Base-by-base conservation (phyloP, 352 stramenopile genomes). In the Pythium insidiosum region DNA sequence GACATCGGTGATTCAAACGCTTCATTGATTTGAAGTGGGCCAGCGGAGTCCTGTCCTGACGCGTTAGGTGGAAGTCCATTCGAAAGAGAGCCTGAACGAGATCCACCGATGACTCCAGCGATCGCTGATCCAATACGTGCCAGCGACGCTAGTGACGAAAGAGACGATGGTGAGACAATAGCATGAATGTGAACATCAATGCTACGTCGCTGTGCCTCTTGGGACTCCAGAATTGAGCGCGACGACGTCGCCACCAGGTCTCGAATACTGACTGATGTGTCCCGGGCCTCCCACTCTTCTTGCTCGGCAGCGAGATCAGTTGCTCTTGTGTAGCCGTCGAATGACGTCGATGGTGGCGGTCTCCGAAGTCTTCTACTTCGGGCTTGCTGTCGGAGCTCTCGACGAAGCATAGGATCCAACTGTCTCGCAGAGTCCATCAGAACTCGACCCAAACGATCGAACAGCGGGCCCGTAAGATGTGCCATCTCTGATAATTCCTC, bases 171-270 rank as follows among this genome's bases (percentile, higher is more conserved):
- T 9, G 81, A 69, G 6, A 94, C 71, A 36, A 94, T 90, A 2
- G 81, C 81, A 43, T 94, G 81, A 23, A 94, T 94, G 53, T 94
- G 81, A 2, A 94, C 79, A 49, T 94, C 81, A 33, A 94, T 89
- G 37, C 65, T 90, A 15, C 75, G 75, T 37, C 74, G 70, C 2
- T 53, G 51, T n/a, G n/a, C n/a, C n/a, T n/a, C n/a, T n/a, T n/a
- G n/a, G n/a, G n/a, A n/a, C n/a, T n/a, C n/a, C n/a, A n/a, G n/a
- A n/a, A n/a, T n/a, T n/a, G n/a, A n/a, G n/a, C n/a, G n/a, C n/a
- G n/a, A n/a, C n/a, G n/a, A n/a, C 0, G 61, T 71, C 1, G 62
- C 52, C 34, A 90, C 84, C 29, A 90, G 45, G 47, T 88, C 75
- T 2, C 78, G 78, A 38, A 90, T 61, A 11, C 60, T 62, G 1